These are phyloP conservation scores for Tagetes patula DNA, from an alignment of 129 eudicot genomes.

Conservation along the genomic window DNA sequence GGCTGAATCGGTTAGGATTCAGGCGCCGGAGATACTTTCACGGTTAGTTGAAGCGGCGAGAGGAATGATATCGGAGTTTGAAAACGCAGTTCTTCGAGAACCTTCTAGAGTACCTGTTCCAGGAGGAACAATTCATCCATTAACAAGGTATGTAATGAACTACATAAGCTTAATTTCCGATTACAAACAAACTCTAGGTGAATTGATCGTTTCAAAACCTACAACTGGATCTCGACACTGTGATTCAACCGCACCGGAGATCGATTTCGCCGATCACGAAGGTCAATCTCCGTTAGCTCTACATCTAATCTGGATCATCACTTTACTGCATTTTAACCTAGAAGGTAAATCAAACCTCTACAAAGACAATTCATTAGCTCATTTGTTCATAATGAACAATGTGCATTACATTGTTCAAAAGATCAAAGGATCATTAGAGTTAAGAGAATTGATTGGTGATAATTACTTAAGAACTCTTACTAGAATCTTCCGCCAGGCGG, in stretches of 20 bases:
- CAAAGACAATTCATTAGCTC: constrained; percentile 21
- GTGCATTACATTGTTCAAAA: constrained; percentile 61
- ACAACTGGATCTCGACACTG: constrained; percentile 45
- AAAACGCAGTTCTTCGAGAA: constrained; percentile 59
- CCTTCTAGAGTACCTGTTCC: constrained; percentile 58
- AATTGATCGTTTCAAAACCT: constrained; percentile 58
- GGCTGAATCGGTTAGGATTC: constrained; percentile 45
- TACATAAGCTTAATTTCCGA: constrained; percentile 65
- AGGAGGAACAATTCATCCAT: constrained; percentile 70
- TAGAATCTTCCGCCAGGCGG: constrained; percentile 25
- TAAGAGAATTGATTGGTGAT: constrained; percentile 53
- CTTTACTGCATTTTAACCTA: constrained; percentile 47
- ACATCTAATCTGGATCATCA: constrained; percentile 23
- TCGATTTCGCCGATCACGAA: constrained; percentile 49
- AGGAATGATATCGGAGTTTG: constrained; percentile 64
- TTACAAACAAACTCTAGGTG: constrained; percentile 53
- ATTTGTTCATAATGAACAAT: constrained; percentile 67
- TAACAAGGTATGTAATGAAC: constrained; percentile 87
- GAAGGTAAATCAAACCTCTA: constrained; percentile 31
- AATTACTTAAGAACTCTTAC: constrained; percentile 46
- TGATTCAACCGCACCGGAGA: constrained; percentile 41
- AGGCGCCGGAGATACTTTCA: constrained; percentile 53
- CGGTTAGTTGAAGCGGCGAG: constrained; percentile 68
- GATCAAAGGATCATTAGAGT: constrained; percentile 50
- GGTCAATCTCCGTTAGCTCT: constrained; percentile 47